These are phyloP conservation scores for Ganoderma lingzhi DNA, from an alignment of 1,284 basidiomycete genomes.

Conservation along the genomic window DNA sequence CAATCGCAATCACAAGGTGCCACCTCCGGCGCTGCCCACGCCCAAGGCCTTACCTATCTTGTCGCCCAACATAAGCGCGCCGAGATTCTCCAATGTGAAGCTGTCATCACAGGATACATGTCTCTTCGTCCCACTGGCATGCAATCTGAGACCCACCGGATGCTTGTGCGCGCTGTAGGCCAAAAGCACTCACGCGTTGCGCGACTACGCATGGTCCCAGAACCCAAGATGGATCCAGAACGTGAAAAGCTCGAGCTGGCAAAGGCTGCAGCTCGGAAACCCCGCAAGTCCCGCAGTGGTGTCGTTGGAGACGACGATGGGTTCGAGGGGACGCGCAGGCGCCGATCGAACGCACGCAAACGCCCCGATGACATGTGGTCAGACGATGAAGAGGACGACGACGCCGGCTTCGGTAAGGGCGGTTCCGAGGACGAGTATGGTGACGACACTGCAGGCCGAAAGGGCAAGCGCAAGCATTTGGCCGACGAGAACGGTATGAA, in stretches of 20 bases:
- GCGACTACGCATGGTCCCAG: constrained; percentile 77
- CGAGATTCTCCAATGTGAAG: constrained; percentile 86
- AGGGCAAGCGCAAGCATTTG: constrained; percentile 48
- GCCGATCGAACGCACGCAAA: constrained; percentile 41
- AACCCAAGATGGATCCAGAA: constrained; percentile 77
- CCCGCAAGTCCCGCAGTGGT: constrained; percentile 57
- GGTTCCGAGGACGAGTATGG: constrained; percentile 63
- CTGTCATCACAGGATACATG: constrained; percentile 84
- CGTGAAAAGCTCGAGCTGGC: constrained; percentile 75
- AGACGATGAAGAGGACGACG: constrained; percentile 55
- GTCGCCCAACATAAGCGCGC: constrained; percentile 91
- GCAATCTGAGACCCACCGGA: constrained; percentile 89
- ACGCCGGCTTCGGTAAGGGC: constrained; percentile 56
- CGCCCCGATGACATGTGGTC: constrained; percentile 50
- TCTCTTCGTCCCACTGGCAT: constrained; percentile 87
- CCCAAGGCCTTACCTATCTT: constrained; percentile 85
- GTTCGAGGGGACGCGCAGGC: constrained; percentile 52
- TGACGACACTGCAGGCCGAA: constrained; percentile 43
- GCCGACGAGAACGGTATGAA: constrained; percentile 54
- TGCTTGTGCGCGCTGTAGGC: constrained; percentile 87
- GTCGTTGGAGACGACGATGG: constrained; percentile 56
- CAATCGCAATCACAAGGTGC: constrained; percentile 28
- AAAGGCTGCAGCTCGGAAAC: constrained; percentile 69
- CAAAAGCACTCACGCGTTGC: constrained; percentile 85
- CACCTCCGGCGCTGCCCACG: constrained; percentile 44